These are phyloP conservation scores for Aphanomyces stellatus DNA, from an alignment of 352 stramenopile species.

Conservation along the genomic window DNA sequence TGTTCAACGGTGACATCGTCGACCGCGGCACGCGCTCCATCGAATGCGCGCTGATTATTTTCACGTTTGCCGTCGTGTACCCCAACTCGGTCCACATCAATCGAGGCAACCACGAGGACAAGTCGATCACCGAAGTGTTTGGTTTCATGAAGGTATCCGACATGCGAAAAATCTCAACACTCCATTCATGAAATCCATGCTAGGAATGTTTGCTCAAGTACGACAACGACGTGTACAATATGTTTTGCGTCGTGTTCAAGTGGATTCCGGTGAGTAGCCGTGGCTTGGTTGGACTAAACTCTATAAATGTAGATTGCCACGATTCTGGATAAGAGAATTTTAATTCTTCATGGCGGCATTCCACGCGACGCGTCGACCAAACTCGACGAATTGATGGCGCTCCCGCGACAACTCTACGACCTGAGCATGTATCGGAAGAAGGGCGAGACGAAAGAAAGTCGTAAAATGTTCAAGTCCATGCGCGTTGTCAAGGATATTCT, in stretches of 20 bases:
- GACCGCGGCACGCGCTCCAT: slow-evolving; percentile 67
- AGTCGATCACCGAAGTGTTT: slow-evolving; percentile 77
- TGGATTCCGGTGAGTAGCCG: slow-evolving; percentile 33
- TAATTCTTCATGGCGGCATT: slow-evolving; percentile 73
- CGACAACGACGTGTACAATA: slow-evolving; percentile 62
- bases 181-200: no score
- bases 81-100: slow-evolving; percentile 66
- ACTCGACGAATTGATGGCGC: slow-evolving; percentile 47
- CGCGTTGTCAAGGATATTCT: slow-evolving; percentile 70
- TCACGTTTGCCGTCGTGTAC: slow-evolving; percentile 74
- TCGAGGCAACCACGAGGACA: slow-evolving; percentile 82
- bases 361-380: slow-evolving; percentile 38
- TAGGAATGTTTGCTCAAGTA: slow-evolving; percentile 75
- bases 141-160: slow-evolving; percentile 61
- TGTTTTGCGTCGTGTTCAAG: slow-evolving; percentile 76
- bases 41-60: slow-evolving; percentile 76
- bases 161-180: no score
- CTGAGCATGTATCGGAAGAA: slow-evolving; percentile 51
- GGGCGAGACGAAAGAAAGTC: slow-evolving; percentile 37
- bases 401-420: slow-evolving; percentile 62
- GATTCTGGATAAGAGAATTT: slow-evolving; percentile 61
- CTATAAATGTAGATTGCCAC: slow-evolving; percentile 33
- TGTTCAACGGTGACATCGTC: slow-evolving; percentile 85
- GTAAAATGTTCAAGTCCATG: slow-evolving; percentile 33
- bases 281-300: background rate